These are phyloP conservation scores for Coniochaeta hoffmannii DNA, from an alignment of 2,329 filamentous ascomycete species.

Conservation along the genomic window DNA sequence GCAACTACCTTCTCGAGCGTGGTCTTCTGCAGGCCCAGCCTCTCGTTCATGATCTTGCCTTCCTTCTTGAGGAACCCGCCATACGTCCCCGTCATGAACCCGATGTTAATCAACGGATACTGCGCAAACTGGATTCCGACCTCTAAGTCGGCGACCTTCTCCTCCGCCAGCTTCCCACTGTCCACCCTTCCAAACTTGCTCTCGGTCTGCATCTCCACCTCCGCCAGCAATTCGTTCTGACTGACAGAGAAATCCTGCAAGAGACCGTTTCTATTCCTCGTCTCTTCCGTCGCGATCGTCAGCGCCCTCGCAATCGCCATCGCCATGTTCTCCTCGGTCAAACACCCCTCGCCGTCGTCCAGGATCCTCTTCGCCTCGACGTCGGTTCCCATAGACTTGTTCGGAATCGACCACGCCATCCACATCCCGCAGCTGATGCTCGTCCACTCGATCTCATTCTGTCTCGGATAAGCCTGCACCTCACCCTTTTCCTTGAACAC, in stretches of 20 bases:
- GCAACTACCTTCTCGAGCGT: conserved; percentile 17
- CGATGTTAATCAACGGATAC: conserved; percentile 22
- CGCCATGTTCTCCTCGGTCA: conserved; percentile 26
- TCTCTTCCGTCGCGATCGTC: conserved; percentile 19
- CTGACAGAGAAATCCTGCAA: conserved; percentile 25
- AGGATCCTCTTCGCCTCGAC: conserved; percentile 17
- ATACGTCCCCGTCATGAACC: conserved; percentile 22
- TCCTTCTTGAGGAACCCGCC: conserved; percentile 25
- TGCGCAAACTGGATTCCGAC: conserved; percentile 17
- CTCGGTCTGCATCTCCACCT: conserved; percentile 40
- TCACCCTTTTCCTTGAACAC: conserved; percentile 21
- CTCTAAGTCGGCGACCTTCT: conserved; percentile 18
- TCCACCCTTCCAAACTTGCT: conserved; percentile 25
- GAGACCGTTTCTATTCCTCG: conserved; percentile 22
- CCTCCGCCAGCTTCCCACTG: conserved; percentile 15
- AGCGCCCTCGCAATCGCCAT: conserved; percentile 20
- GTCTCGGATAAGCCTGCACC: conserved; percentile 18
- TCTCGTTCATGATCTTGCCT: conserved; percentile 22
- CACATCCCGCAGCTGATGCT: conserved; percentile 20
- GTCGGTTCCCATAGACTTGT: conserved; percentile 18
- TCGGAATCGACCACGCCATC: conserved; percentile 19
- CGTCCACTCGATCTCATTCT: conserved; percentile 23
- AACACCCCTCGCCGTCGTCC: conserved; percentile 26
- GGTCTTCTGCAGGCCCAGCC: conserved; percentile 18
- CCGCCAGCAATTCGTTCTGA: conserved; percentile 30